Conservation (phyloP, 2,329 filamentous ascomycete species). For the Pseudocercospora pini-densiflorae region DNA sequence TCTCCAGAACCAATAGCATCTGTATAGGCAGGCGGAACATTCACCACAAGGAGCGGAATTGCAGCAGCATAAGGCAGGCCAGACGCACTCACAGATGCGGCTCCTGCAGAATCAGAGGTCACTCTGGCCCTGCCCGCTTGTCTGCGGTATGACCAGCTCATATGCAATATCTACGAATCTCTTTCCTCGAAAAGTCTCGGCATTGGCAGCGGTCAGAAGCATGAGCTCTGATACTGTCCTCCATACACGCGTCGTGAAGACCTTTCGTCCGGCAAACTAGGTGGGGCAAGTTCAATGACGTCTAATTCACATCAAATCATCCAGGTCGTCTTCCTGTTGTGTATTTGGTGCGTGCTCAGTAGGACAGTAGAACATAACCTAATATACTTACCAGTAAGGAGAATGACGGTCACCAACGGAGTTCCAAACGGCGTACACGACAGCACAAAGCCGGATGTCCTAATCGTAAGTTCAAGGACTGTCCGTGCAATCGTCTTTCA, state of each 20-base stretch:
- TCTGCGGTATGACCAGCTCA: too few species aligned
- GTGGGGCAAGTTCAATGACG: constrained; percentile 9
- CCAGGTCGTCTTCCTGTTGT: neutral
- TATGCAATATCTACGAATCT: too few species aligned
- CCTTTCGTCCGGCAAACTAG: neutral
- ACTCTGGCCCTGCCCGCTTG: too few species aligned
- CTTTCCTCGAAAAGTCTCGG: too few species aligned
- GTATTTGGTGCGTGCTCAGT: neutral
- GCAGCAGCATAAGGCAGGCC: too few species aligned
- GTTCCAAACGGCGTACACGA: constrained; percentile 4
- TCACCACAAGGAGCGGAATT: too few species aligned
- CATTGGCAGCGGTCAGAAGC: neutral
- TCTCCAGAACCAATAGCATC: too few species aligned
- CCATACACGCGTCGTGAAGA: neutral
- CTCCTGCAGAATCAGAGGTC: too few species aligned
- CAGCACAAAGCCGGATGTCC: constrained; percentile 29
- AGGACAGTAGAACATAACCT: neutral
- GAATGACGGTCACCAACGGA: neutral
- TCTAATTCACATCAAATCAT: neutral
- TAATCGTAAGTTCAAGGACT: constrained; percentile 24
- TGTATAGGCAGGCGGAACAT: too few species aligned
- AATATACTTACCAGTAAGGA: neutral
- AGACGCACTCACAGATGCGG: too few species aligned
- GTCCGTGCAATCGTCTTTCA: neutral
- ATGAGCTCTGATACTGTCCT: neutral